These are phyloP conservation scores for Knufia petricola DNA, from an alignment of 2,329 filamentous ascomycete species.

Conservation along the genomic window DNA sequence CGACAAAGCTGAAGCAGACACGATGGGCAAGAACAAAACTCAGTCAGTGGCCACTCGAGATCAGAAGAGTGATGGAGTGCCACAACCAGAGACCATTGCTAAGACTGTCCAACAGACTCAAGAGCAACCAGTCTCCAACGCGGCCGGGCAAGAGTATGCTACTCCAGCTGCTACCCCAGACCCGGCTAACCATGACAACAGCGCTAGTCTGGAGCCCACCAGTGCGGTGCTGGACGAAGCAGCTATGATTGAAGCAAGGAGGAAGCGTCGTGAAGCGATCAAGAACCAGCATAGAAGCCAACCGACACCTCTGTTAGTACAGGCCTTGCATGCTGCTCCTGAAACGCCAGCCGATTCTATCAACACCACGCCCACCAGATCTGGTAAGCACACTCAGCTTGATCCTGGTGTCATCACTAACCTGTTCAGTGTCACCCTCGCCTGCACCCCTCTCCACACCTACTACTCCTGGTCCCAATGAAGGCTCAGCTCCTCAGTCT, in stretches of 20 bases:
- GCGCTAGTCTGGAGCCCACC: conserved; percentile 11
- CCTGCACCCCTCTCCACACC: conserved; percentile 33
- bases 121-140: conserved; percentile 15
- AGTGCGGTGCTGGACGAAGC: conserved; percentile 63
- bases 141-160: conserved; percentile 36
- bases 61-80: conserved; percentile 48
- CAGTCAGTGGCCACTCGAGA: conserved; percentile 56
- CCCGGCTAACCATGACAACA: conserved; percentile 4
- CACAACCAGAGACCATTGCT: conserved; percentile 22
- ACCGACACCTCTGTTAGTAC: conserved; percentile 62
- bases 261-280: conserved; percentile 74
- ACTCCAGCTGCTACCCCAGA: conserved; percentile 10
- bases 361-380: conserved; percentile 21
- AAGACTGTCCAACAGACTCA: conserved; percentile 4
- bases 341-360: conserved; percentile 44
- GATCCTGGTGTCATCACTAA: background rate
- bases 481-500: conserved; percentile 40
- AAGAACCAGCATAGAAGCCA: conserved; percentile 68
- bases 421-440: conserved; percentile 10
- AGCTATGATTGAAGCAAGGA: conserved; percentile 72
- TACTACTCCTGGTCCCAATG: conserved; percentile 36
- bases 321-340: conserved; percentile 56
- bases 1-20: background rate
- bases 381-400: conserved; percentile 28
- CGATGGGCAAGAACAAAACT: background rate